Evolutionary conservation across 2,329 filamentous ascomycete species (phyloP).

Genomic region (Acrodontium crateriforme): DNA sequence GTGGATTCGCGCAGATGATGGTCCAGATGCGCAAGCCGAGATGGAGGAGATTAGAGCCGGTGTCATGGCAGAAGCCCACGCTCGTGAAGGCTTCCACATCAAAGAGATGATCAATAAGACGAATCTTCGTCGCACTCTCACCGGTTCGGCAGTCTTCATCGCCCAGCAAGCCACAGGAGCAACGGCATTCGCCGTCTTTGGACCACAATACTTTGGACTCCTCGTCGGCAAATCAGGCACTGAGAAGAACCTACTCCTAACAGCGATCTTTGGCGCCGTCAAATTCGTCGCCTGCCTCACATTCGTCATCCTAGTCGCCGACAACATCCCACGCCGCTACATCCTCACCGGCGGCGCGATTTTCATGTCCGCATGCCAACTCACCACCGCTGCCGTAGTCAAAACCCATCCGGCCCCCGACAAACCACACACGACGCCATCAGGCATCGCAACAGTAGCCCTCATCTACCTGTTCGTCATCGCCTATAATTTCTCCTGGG

Average conservation of each 20-base stretch:
- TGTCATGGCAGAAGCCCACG: slow-evolving; percentile 32
- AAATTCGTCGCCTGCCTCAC: slow-evolving; percentile 37
- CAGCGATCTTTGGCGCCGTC: slow-evolving; percentile 40
- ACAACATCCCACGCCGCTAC: slow-evolving; percentile 33
- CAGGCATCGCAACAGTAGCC: slow-evolving; percentile 37
- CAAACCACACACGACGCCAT: slow-evolving; percentile 13
- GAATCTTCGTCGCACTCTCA: slow-evolving; percentile 31
- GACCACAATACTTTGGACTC: slow-evolving; percentile 41
- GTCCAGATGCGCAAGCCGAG: slow-evolving; percentile 26
- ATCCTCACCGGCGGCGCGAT: slow-evolving; percentile 18
- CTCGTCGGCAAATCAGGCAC: slow-evolving; percentile 33
- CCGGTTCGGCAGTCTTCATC: slow-evolving; percentile 35
- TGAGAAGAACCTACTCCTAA: slow-evolving; percentile 34
- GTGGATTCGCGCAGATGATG: slow-evolving; percentile 37
- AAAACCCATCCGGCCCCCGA: slow-evolving; percentile 13
- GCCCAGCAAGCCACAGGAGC: slow-evolving; percentile 41
- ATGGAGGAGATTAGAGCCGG: slow-evolving; percentile 38
- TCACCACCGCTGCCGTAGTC: slow-evolving; percentile 19
- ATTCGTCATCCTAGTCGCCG: slow-evolving; percentile 41
- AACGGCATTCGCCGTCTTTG: slow-evolving; percentile 42
- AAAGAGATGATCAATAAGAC: slow-evolving; percentile 31
- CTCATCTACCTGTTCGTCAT: slow-evolving; percentile 44
- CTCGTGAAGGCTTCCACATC: slow-evolving; percentile 18
- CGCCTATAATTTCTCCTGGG: slow-evolving; percentile 39
- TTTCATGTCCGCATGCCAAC: slow-evolving; percentile 24